phyloP scores from a whole-genome alignment of 176 grass and related monocot species.

The Rhynchospora breviuscula region DNA sequence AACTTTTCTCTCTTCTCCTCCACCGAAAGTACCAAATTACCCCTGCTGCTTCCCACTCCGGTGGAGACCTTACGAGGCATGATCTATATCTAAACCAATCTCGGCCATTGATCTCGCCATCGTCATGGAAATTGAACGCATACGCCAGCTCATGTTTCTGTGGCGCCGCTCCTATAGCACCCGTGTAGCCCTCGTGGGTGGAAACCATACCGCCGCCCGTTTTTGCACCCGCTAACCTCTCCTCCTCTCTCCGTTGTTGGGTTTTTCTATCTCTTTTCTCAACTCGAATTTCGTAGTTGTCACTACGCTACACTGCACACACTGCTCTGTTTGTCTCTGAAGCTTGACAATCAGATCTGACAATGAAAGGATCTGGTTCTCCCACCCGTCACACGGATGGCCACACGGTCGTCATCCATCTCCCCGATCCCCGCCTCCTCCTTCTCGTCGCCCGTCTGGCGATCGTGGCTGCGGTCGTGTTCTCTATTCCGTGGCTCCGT shows the following conservation, averaged over 20 bases:
- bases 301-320: neutral
- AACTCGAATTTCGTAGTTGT: constrained; percentile 15
- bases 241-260: neutral
- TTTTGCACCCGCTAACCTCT: constrained; percentile 73
- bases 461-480: constrained; percentile 42
- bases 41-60: constrained; percentile 37
- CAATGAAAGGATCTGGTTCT: constrained; percentile 4
- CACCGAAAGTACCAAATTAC: neutral
- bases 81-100: neutral
- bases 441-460: constrained; percentile 49
- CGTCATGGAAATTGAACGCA: constrained; percentile 61
- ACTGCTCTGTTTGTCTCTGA: neutral
- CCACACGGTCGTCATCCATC: constrained; percentile 45
- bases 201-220: constrained; percentile 86
- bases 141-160: constrained; percentile 56
- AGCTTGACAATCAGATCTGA: constrained; percentile 2
- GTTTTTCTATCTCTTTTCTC: neutral
- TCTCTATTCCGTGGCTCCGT: constrained; percentile 48
- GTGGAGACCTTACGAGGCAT: constrained; percentile 39
- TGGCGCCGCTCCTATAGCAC: constrained; percentile 34
- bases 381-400: constrained; percentile 11
- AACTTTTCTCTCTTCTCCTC: neutral
- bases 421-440: constrained; percentile 49
- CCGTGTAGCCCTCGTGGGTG: constrained; percentile 88
- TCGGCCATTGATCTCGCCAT: constrained; percentile 10